These are phyloP conservation scores for Plenodomus tracheiphilus DNA, from an alignment of 2,329 filamentous ascomycete species.

Conservation along the genomic window DNA sequence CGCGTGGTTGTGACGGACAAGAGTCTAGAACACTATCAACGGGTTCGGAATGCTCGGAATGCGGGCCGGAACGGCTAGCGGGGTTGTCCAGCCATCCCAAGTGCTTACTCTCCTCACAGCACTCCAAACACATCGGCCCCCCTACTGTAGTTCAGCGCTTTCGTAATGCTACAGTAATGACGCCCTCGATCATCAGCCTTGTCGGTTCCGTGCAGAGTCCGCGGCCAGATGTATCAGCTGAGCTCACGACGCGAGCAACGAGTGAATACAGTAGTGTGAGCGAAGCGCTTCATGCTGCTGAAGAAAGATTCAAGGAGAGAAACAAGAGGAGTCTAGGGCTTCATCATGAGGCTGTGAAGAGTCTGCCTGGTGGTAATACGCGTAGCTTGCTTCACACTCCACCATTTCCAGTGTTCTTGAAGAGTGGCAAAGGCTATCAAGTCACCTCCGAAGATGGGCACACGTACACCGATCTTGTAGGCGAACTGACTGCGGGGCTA, in stretches of 20 bases:
- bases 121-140: no score
- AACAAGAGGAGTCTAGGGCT: constrained; percentile 28
- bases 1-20: no score
- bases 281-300: constrained; percentile 25
- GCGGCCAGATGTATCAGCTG: background rate
- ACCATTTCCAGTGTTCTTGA: constrained; percentile 44
- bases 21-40: no score
- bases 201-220: background rate
- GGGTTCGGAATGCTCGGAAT: background rate
- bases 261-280: constrained; percentile 6
- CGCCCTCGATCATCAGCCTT: background rate
- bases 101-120: no score
- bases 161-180: background rate
- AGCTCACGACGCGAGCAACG: constrained; percentile 1
- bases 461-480: constrained; percentile 33
- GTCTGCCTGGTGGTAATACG: constrained; percentile 46
- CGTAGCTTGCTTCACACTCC: constrained; percentile 40
- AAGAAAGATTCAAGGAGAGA: constrained; percentile 15
- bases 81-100: no score
- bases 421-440: constrained; percentile 26
- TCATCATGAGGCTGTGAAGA: constrained; percentile 33
- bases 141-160: no score
- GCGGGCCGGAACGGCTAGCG: background rate
- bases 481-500: constrained; percentile 31
- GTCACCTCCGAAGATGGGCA: constrained; percentile 39